Conservation (phyloP, 169 alveolate species). For the Cryptosporidium viatorum region DNA sequence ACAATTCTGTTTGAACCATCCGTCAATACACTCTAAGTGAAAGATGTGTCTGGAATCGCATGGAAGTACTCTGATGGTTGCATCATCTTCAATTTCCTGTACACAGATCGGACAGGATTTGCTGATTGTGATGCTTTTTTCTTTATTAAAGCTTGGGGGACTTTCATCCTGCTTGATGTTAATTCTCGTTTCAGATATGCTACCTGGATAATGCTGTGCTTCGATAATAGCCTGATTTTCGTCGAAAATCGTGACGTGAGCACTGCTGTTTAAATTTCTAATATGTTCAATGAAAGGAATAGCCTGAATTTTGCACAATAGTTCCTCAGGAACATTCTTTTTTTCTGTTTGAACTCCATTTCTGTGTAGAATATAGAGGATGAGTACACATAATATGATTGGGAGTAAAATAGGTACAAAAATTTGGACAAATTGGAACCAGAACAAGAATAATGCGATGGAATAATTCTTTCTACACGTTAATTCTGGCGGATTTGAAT, state of each 20-base stretch:
- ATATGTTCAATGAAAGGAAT: conserved; percentile 54
- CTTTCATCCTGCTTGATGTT: not conserved
- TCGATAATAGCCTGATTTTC: conserved; percentile 34
- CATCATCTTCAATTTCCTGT: conserved; percentile 69
- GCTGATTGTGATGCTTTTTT: conserved; percentile 49
- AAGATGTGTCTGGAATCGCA: conserved; percentile 62
- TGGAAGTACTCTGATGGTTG: conserved; percentile 48
- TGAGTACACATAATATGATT: conserved; percentile 25
- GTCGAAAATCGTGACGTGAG: conserved; percentile 44
- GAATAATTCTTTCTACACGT: conserved; percentile 43
- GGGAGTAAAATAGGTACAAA: conserved; percentile 63
- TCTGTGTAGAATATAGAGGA: conserved; percentile 56
- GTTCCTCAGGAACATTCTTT: conserved; percentile 51
- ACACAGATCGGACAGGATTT: conserved; percentile 69
- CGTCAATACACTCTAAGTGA: conserved; percentile 70
- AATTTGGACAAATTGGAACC: conserved; percentile 67
- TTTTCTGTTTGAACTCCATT: conserved; percentile 46
- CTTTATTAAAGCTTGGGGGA: not conserved
- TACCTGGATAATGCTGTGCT: not conserved
- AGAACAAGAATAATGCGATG: conserved; percentile 47
- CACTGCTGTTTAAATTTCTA: conserved; percentile 16
- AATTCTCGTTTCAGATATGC: not conserved
- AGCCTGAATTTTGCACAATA: conserved; percentile 58
- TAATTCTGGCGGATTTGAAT: conserved; percentile 53
- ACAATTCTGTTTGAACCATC: conserved; percentile 68